Evolutionary conservation across 2,329 filamentous ascomycete species (phyloP).

Genomic region (Polychaeton citri): DNA sequence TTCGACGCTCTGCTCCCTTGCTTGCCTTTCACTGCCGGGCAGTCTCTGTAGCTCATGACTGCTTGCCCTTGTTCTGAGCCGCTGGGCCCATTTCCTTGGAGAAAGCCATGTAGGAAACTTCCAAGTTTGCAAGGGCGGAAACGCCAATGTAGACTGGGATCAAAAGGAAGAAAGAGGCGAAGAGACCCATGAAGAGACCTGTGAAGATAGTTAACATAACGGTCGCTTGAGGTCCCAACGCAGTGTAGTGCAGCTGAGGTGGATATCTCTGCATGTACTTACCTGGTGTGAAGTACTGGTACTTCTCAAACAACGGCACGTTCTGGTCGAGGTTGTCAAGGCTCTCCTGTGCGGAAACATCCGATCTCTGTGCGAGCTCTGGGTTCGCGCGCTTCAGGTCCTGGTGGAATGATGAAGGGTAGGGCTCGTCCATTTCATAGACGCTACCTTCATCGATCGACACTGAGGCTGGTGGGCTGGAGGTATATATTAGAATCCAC

Average conservation of each 20-base stretch:
- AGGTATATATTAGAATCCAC: slow-evolving; percentile 67
- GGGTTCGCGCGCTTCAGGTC: slow-evolving; percentile 52
- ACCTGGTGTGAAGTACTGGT: slow-evolving; percentile 89
- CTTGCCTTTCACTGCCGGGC: too few species aligned
- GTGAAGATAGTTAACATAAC: slow-evolving; percentile 1
- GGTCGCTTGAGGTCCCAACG: not conserved
- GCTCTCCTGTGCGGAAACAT: slow-evolving; percentile 20
- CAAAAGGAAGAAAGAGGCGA: slow-evolving; percentile 58
- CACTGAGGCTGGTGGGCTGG: slow-evolving; percentile 39
- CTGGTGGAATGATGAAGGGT: slow-evolving; percentile 50
- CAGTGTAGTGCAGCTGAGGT: not conserved
- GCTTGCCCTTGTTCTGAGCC: slow-evolving; percentile 58
- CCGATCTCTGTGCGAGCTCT: slow-evolving; percentile 30
- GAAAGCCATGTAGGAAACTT: slow-evolving; percentile 89
- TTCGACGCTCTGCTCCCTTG: too few species aligned
- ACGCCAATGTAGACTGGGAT: slow-evolving; percentile 69
- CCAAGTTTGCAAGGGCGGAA: slow-evolving; percentile 60
- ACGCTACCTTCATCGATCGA: slow-evolving; percentile 22
- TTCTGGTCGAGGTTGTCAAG: slow-evolving; percentile 19
- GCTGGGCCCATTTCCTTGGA: slow-evolving; percentile 91
- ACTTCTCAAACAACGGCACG: slow-evolving; percentile 68
- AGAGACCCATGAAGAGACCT: slow-evolving; percentile 82
- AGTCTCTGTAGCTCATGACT: slow-evolving; percentile 31
- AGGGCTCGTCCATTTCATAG: slow-evolving; percentile 54
- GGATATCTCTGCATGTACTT: slow-evolving; percentile 19